Percentiles rank a stretch among this genome's conserved stretches.
Conservation (phyloP, 2,329 filamentous ascomycete species). For the Passalora sequoiae region DNA sequence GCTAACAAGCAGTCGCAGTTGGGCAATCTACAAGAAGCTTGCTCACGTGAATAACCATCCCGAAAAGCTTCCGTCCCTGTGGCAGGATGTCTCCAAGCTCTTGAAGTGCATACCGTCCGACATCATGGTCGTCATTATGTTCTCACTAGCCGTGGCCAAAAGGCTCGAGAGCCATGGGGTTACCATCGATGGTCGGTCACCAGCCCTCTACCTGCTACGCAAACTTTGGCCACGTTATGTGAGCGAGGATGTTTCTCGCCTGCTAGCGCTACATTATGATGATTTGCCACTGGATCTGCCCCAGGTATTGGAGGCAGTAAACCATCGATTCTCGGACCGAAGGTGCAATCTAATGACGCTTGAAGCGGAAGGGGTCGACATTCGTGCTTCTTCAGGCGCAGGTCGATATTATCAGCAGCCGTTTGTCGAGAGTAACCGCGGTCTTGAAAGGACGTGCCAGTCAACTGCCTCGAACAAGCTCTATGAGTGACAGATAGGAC, state of each 20-base stretch:
- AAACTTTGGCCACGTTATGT: slow-evolving; percentile 13
- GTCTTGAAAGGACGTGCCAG: too few species aligned
- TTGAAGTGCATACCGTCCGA: slow-evolving; percentile 18
- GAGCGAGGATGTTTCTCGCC: slow-evolving; percentile 10
- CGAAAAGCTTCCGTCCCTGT: slow-evolving; percentile 7
- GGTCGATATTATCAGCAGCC: too few species aligned
- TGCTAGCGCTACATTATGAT: slow-evolving; percentile 15
- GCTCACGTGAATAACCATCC: slow-evolving; percentile 8
- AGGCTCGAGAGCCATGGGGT: slow-evolving; percentile 9
- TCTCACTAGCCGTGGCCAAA: slow-evolving; percentile 14
- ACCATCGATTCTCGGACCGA: slow-evolving; percentile 10
- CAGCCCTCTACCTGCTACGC: slow-evolving; percentile 12
- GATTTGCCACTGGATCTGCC: slow-evolving; percentile 16
- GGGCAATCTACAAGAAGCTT: slow-evolving; percentile 13
- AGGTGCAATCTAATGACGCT: slow-evolving; percentile 7
- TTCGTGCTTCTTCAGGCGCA: too few species aligned
- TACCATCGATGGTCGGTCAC: slow-evolving; percentile 12
- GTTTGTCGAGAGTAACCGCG: too few species aligned
- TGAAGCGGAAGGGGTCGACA: background rate
- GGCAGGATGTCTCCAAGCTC: slow-evolving; percentile 12
- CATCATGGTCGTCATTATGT: slow-evolving; percentile 14
- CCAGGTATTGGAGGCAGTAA: slow-evolving; percentile 10
- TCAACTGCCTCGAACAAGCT: too few species aligned
- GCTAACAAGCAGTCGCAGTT: background rate
- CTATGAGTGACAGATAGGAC: too few species aligned